Evolutionary conservation across 352 stramenopile genomes (phyloP), one percentile per base, ranked within the genome.

Genomic region (Lagenidium sp.): DNA sequence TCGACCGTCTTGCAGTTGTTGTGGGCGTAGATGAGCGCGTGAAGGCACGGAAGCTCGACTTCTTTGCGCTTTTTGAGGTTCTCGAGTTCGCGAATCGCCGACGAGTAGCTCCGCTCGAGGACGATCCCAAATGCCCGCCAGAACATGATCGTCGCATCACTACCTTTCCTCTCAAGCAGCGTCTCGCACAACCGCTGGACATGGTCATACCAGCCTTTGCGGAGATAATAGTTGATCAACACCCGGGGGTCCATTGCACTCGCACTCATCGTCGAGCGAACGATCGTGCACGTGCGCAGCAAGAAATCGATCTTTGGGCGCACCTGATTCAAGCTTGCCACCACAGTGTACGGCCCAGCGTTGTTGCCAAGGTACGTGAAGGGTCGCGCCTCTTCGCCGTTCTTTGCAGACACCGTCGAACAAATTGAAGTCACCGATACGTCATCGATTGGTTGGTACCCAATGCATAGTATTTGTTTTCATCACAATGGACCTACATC

Each of bases 191-290:
- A 57, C 5, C 72, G 68, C 57, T 94, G 77, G 6, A 91, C 71
- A 50, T 95, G 82, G 46, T 86, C 63, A 47, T 83, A 93, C 75
- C 82, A 93, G 39, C 83, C 76, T 52, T 93, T 86, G 50, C 83
- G 76, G 29, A 90, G 47, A 57, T 94, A 96, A 54, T 89, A 93
- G 54, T 91, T 86, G 63, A 88, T 87, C 22, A 91, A 56, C 41
- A 77, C 78, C 34, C 68, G 69, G 19, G 69, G 59, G 25, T 90
- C 78, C 59, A 83, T 68, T 24, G 47, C 13, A 10, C 6, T 12
- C n/a, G 16, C 11, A 5, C 21, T 10, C 10, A 25, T 8, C 20
- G 23, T 25, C 7, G 34, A 4, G 28, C 28, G 28, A 13, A 8
- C 8, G 8, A 32, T 8, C 28, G 28, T 32, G 8, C 28, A 8